A percentile compares a stretch with the other conserved stretches of the same genome.
Conservation (phyloP, 805 yeast species). For the Jamesozyma piceae region DNA sequence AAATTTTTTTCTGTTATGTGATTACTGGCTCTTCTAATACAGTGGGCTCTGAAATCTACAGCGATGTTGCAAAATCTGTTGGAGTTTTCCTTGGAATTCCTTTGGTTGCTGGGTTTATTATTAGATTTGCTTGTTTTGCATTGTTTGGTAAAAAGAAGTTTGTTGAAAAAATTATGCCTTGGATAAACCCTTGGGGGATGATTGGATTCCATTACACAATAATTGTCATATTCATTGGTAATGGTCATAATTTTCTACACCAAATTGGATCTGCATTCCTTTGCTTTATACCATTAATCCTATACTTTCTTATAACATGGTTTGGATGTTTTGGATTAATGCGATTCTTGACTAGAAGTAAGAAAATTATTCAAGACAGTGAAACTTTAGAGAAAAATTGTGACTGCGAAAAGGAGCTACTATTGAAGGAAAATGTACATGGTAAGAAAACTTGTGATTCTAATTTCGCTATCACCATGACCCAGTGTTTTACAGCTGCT, state of each 20-base stretch:
- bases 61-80: conserved; percentile 40
- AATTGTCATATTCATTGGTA: conserved; percentile 41
- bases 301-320: conserved; percentile 42
- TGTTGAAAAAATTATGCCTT: conserved; percentile 32
- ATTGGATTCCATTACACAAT: conserved; percentile 46
- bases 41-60: conserved; percentile 21
- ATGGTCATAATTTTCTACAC: conserved; percentile 39
- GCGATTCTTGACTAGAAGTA: conserved; percentile 24
- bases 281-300: conserved; percentile 41
- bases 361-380: neutral
- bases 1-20: conserved; percentile 39
- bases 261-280: conserved; percentile 42
- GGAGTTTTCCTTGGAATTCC: conserved; percentile 49
- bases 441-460: conserved; percentile 32
- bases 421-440: conserved; percentile 13
- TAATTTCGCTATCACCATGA: conserved; percentile 34
- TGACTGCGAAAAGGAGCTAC: conserved; percentile 33
- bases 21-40: conserved; percentile 24
- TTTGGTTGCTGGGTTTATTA: conserved; percentile 36
- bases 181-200: conserved; percentile 41
- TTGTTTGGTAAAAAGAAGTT: conserved; percentile 29
- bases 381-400: conserved; percentile 21
- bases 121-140: conserved; percentile 28
- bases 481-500: conserved; percentile 50
- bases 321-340: conserved; percentile 35